phyloP scores from a whole-genome alignment of 2,329 filamentous ascomycete genomes.

The Exophiala calicioides region DNA sequence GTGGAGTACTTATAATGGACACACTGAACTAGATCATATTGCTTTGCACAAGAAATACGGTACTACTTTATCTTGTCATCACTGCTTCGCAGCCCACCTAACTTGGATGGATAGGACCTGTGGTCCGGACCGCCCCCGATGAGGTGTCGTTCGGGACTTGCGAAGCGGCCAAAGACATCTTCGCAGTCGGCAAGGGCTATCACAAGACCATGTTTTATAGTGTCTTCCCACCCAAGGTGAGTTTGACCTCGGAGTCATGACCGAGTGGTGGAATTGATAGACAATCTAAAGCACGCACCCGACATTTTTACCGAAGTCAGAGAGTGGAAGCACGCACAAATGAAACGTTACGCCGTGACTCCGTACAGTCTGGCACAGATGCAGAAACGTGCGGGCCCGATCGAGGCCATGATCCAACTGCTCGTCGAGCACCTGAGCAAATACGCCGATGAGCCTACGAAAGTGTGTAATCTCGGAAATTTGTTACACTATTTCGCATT shows the following conservation, averaged over 20 bases:
- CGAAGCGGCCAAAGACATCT: constrained; percentile 47
- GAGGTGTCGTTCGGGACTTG: constrained; percentile 52
- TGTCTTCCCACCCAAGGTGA: constrained; percentile 58
- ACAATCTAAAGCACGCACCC: constrained; percentile 35
- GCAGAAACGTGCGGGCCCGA: constrained; percentile 28
- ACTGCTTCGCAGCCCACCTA: too few species aligned
- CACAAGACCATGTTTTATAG: constrained; percentile 56
- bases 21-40: constrained; percentile 42
- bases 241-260: constrained; percentile 29
- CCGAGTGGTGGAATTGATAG: background rate
- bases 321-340: constrained; percentile 56
- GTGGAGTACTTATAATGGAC: constrained; percentile 40
- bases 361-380: constrained; percentile 34
- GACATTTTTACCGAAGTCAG: constrained; percentile 60
- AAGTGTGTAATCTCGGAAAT: constrained; percentile 49
- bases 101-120: too few species aligned
- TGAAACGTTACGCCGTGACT: constrained; percentile 50
- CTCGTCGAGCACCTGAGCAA: constrained; percentile 47
- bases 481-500: constrained; percentile 41
- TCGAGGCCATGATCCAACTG: constrained; percentile 46
- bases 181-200: constrained; percentile 54
- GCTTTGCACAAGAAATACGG: constrained; percentile 41
- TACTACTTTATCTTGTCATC: too few species aligned
- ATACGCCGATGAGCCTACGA: constrained; percentile 37
- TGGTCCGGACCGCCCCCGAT: constrained; percentile 53